Base-by-base conservation (phyloP, 352 stramenopile species). In the Pythium biforme region DNA sequence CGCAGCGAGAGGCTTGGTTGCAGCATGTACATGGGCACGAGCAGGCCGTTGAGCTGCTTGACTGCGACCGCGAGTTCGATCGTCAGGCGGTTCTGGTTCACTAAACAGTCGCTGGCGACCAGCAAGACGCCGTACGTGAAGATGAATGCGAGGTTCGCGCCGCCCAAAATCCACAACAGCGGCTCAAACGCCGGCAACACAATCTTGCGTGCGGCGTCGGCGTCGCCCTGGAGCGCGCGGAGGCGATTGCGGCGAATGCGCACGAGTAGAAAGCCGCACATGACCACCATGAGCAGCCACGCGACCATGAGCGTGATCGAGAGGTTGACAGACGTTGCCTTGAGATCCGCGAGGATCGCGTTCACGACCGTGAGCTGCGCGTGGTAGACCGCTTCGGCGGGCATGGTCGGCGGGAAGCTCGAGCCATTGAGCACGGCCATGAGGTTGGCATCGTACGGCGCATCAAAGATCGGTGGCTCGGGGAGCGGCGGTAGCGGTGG, bases 141-240 rank as follows among this genome's bases (percentile, higher is more conserved):
- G 19, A 27, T 55, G 0, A 64, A 67, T 3, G 89, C 64, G 15
- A 88, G n/a, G n/a, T n/a, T n/a, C n/a, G n/a, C n/a, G n/a, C n/a
- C n/a, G n/a, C n/a, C n/a, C n/a, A n/a, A 59, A 26, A 41, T 43
- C 77, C 76, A 86, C 11, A 91, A 59, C 31, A 91, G 55, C 0
- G 82, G 82, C 61, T 88, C 82, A 55, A 89, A 89, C 5, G 80
- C 78, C 12, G 82, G 82, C 31, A 90, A 48, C 17, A 90, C 66
- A 27, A 90, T 59, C 60, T 90, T 90, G 39, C 79, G 66, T 1
- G 79, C 64, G 6, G 81, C 81, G 0, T 56, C 63, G 0, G 67
- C 54, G 49, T 92, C 72, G 11, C 83, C 78, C n/a, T 66, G 68
- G 29, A 78, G 68, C 9, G 80, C 83, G 4, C 78, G 66, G 37